Evolutionary conservation across 2,329 filamentous ascomycete species (phyloP).

Genomic region (Aspergillus neoniger): DNA sequence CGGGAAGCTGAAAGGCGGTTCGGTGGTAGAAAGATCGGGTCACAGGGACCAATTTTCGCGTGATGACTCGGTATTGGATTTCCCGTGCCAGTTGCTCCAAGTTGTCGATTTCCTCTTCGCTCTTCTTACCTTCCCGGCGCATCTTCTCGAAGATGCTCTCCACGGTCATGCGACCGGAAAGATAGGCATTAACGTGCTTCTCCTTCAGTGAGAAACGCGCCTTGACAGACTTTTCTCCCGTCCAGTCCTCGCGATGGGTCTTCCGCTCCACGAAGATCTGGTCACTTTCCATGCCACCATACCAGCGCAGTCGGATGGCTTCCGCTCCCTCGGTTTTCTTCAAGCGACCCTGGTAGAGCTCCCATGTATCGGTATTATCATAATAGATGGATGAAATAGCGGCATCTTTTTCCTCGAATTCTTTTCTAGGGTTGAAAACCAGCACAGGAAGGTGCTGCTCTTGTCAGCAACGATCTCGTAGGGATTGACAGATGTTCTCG

Average conservation of each 20-base stretch:
- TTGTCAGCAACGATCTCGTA: conserved; percentile 4
- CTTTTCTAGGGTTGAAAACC: conserved; percentile 96
- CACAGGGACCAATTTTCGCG: conserved; percentile 82
- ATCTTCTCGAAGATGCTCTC: conserved; percentile 94
- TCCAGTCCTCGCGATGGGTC: conserved; percentile 98
- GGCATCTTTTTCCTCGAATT: conserved; percentile 85
- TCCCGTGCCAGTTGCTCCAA: conserved; percentile 87
- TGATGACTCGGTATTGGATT: conserved; percentile 89
- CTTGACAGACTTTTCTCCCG: conserved; percentile 97
- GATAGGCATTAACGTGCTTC: conserved; percentile 92
- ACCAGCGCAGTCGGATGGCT: conserved; percentile 94
- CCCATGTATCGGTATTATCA: conserved; percentile 92
- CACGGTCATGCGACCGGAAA: conserved; percentile 81
- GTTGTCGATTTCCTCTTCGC: conserved; percentile 83
- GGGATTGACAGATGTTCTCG: background rate
- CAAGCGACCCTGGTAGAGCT: conserved; percentile 87
- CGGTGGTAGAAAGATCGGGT: conserved; percentile 97
- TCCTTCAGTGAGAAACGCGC: conserved; percentile 93
- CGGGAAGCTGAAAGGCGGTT: conserved; percentile 94
- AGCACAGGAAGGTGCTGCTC: conserved; percentile 81
- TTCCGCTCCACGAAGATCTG: conserved; percentile 97
- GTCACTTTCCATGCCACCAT: conserved; percentile 92
- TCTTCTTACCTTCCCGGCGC: conserved; percentile 91
- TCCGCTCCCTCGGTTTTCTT: conserved; percentile 98
- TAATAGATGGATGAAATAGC: conserved; percentile 99